A percentile compares a stretch with the other conserved stretches of the same genome.
These are phyloP conservation scores for Colletotrichum musae DNA, from an alignment of 2,329 filamentous ascomycete species.

Conservation along the genomic window DNA sequence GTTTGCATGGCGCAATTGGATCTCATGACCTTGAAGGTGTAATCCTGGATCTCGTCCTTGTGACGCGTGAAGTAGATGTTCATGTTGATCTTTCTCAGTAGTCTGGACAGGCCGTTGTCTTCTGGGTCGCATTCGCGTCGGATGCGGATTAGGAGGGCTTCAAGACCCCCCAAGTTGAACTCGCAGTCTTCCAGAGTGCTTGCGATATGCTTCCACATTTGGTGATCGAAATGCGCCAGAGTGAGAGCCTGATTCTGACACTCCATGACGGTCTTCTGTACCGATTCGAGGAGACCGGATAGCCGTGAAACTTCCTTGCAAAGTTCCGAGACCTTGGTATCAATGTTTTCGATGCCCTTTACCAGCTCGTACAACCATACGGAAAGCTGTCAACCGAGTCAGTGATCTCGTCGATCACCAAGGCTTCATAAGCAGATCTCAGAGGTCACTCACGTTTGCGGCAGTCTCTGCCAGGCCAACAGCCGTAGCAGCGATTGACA, in stretches of 20 bases:
- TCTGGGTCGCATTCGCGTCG: conserved; percentile 15
- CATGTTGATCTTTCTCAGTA: conserved; percentile 20
- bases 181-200: conserved; percentile 17
- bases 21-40: conserved; percentile 21
- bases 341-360: conserved; percentile 15
- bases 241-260: conserved; percentile 7
- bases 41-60: conserved; percentile 22
- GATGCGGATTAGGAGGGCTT: conserved; percentile 7
- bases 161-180: conserved; percentile 11
- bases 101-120: background rate
- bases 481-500: conserved; percentile 20
- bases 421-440: background rate
- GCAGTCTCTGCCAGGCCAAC: conserved; percentile 3
- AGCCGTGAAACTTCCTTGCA: conserved; percentile 15
- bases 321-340: conserved; percentile 21
- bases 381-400: conserved; percentile 6
- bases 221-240: conserved; percentile 19
- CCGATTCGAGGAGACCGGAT: conserved; percentile 3
- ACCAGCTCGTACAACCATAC: conserved; percentile 12
- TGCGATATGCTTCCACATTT: conserved; percentile 30
- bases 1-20: conserved; percentile 30
- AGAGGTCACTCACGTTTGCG: background rate
- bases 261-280: conserved; percentile 27
- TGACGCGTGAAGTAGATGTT: conserved; percentile 15
- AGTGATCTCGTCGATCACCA: background rate